Conservation (phyloP, 495 filamentous ascomycete species). For the Penicillium pancosmium region DNA sequence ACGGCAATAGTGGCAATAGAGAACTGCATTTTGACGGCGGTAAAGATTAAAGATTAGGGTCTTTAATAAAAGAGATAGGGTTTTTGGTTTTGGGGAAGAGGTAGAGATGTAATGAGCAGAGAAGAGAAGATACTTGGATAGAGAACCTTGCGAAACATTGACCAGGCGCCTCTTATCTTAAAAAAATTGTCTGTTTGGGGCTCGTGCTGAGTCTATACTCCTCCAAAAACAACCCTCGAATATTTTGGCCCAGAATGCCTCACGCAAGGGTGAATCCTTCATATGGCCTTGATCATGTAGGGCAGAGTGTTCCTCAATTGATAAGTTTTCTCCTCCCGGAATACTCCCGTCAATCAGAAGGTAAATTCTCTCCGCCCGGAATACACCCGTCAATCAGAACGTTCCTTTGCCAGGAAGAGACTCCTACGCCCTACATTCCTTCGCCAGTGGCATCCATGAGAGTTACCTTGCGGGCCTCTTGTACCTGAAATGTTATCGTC, state of each 20-base stretch:
- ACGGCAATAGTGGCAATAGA: slow-evolving; percentile 20
- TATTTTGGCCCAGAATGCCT: slow-evolving; percentile 23
- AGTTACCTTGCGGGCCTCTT: slow-evolving; percentile 11
- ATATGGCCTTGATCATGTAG: slow-evolving; percentile 5
- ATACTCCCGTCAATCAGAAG: too few relatives aligned
- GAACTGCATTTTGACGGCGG: slow-evolving; percentile 32
- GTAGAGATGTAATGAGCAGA: slow-evolving; percentile 16
- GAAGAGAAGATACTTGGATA: slow-evolving; percentile 16
- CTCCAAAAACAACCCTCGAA: slow-evolving; percentile 21
- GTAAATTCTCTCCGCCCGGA: slow-evolving; percentile 8
- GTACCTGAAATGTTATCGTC: background rate
- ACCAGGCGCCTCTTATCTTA: slow-evolving; percentile 27
- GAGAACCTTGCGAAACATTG: slow-evolving; percentile 5
- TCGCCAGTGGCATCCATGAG: slow-evolving; percentile 20
- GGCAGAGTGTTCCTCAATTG: slow-evolving; percentile 16
- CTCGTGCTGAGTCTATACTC: slow-evolving; percentile 4
- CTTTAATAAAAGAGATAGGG: slow-evolving; percentile 22
- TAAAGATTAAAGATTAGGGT: slow-evolving; percentile 27
- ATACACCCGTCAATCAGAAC: slow-evolving; percentile 15
- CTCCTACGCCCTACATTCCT: slow-evolving; percentile 28
- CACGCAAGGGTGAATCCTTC: slow-evolving; percentile 21
- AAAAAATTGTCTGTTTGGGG: slow-evolving; percentile 13
- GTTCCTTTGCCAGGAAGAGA: slow-evolving; percentile 17
- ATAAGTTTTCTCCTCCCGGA: slow-evolving; percentile 10
- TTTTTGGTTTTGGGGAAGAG: slow-evolving; percentile 13